These are phyloP conservation scores for Exophiala phaeomuriformis DNA, from an alignment of 2,329 filamentous ascomycete genomes.

Conservation along the genomic window DNA sequence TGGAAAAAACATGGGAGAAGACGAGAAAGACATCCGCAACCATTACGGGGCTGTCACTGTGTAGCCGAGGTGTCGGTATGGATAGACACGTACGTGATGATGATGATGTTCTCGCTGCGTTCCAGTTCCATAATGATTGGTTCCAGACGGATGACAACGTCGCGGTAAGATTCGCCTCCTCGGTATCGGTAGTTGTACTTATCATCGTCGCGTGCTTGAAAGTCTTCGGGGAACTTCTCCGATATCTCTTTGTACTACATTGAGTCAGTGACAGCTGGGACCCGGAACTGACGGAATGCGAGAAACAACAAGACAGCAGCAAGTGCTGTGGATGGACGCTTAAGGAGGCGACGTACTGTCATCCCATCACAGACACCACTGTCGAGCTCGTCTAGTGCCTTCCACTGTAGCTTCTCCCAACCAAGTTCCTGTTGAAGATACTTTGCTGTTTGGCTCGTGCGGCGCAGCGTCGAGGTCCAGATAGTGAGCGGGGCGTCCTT, in stretches of 20 bases:
- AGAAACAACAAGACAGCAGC: not conserved
- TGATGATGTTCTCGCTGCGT: constrained; percentile 90
- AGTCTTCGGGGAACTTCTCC: constrained; percentile 85
- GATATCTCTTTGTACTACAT: constrained; percentile 77
- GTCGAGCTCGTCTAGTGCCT: constrained; percentile 94
- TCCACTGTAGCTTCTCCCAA: constrained; percentile 97
- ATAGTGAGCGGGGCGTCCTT: constrained; percentile 56
- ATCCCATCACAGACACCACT: constrained; percentile 93
- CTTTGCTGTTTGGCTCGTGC: constrained; percentile 85
- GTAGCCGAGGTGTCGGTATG: not conserved
- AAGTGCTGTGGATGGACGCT: not conserved
- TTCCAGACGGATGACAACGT: constrained; percentile 94
- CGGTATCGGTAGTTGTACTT: constrained; percentile 99
- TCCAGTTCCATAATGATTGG: constrained; percentile 99
- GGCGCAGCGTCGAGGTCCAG: constrained; percentile 68
- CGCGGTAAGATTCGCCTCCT: constrained; percentile 89
- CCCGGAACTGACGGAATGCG: not conserved
- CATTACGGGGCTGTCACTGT: not conserved
- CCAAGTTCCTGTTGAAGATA: constrained; percentile 61
- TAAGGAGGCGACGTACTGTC: constrained; percentile 42
- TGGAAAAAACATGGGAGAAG: not conserved
- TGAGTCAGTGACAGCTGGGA: not conserved
- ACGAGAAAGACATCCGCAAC: not conserved
- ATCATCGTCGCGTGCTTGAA: constrained; percentile 89
- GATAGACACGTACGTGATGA: constrained; percentile 57